Evolutionary conservation across 2,329 filamentous ascomycete genomes (phyloP), one percentile per base, ranked within the genome.

Genomic region (Alternaria atra): DNA sequence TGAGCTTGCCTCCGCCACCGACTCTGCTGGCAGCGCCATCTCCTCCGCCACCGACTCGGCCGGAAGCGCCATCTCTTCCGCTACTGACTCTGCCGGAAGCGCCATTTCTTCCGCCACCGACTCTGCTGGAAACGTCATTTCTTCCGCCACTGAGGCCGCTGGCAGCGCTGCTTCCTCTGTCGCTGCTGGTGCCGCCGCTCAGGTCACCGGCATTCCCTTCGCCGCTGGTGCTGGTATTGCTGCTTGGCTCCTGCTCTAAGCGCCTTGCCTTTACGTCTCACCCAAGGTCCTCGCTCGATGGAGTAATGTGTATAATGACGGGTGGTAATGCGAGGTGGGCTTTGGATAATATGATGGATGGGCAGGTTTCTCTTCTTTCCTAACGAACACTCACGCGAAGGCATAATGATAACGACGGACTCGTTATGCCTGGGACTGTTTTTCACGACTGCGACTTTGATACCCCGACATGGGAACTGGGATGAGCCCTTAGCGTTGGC

Each of bases 231-330:
- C 70, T 34, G 78, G 74, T 66, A 57, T 78, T 42, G 75, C 76
- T 51, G 77, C 77, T 52, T 69, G 75, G 65, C 63, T 80, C 65
- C 63, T 80, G 60, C 65, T 80, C 63, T 80, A 80, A 79, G 67
- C 63, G 47, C 59, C 27, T 52, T 30, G 51, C 37, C 25, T 44
- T 52, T 35, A 50, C 13, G 35, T 42, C 30, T 44, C 53, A 47
- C 60, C 64, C 66, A 68, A 75, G 62, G 52, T 64, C 65, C 60
- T 67, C 56, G 53, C 60, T 66, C 56, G 59, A 61, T 47, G 65
- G 66, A 68, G 63, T 76, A 77, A 76, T 77, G 71, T 71, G 66
- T 64, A 73, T 75, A 77, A 75, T 75, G 66, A 53, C 44, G 58
- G 64, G 42, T 51, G 58, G 43, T 63, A 61, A 55, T 42, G 55